A percentile compares a stretch with the other conserved stretches of the same genome.
These are phyloP conservation scores for Chaetomium olivaceum DNA, from an alignment of 2,329 filamentous ascomycete genomes.

Conservation along the genomic window DNA sequence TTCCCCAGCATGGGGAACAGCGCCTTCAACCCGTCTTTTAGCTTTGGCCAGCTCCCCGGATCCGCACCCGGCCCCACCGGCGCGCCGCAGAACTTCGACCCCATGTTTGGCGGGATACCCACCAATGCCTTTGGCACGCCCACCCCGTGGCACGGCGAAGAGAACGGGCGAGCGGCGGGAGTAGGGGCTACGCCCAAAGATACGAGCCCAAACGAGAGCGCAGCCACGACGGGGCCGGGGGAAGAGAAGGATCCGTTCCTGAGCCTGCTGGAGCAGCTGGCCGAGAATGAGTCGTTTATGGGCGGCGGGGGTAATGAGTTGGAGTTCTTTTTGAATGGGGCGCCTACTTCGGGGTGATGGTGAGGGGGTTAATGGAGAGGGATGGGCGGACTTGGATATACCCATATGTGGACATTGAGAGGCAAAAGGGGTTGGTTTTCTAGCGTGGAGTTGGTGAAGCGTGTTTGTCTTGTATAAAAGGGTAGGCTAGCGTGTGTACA, in stretches of 20 bases:
- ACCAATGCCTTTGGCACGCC: slow-evolving; percentile 56
- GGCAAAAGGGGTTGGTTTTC: not conserved
- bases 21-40: slow-evolving; percentile 48
- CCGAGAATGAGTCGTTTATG: slow-evolving; percentile 72
- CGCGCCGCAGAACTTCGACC: slow-evolving; percentile 47
- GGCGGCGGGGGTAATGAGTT: slow-evolving; percentile 72
- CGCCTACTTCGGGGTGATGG: slow-evolving; percentile 3
- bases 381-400: not conserved
- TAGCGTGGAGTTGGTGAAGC: not conserved
- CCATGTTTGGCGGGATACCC: slow-evolving; percentile 60
- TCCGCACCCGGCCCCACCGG: slow-evolving; percentile 24
- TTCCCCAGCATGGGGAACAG: slow-evolving; percentile 38
- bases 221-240: slow-evolving; percentile 46
- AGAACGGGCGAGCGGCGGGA: slow-evolving; percentile 20
- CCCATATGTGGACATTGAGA: slow-evolving; percentile 1
- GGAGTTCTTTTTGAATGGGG: slow-evolving; percentile 68
- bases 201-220: slow-evolving; percentile 53
- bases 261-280: slow-evolving; percentile 75
- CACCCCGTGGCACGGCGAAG: slow-evolving; percentile 51
- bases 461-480: not conserved
- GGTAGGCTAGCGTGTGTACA: not conserved
- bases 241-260: slow-evolving; percentile 81
- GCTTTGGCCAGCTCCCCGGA: slow-evolving; percentile 36
- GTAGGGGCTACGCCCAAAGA: slow-evolving; percentile 47
- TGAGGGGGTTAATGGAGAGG: not conserved